Percentiles rank a stretch among this genome's conserved stretches.
These are phyloP conservation scores for Tetrahymena borealis DNA, from an alignment of 73 alveolate genomes.

Conservation along the genomic window DNA sequence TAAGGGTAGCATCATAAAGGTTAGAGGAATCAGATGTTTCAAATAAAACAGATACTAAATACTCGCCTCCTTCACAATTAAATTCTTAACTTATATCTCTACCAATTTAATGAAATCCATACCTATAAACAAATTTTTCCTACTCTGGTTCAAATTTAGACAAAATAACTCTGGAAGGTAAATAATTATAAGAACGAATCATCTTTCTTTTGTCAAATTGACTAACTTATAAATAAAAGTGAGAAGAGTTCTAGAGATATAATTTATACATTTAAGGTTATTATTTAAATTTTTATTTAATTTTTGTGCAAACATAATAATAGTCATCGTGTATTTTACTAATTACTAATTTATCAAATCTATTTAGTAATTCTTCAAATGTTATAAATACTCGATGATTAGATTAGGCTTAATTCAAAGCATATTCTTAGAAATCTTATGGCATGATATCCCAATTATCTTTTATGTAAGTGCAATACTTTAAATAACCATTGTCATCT, in stretches of 20 bases:
- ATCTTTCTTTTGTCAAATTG: not conserved
- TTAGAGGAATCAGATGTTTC: not conserved
- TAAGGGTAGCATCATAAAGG: not conserved
- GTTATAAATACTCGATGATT: not conserved
- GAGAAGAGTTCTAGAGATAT: not conserved
- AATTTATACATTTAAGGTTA: not conserved
- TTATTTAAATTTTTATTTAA: not conserved
- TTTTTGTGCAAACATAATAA: not conserved
- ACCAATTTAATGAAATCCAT: not conserved
- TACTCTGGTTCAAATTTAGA: not conserved
- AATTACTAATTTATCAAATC: not conserved
- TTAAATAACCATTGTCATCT: not conserved
- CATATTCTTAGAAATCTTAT: not conserved
- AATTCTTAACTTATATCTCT: not conserved
- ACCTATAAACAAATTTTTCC: not conserved
- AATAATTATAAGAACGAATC: not conserved
- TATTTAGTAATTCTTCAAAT: not conserved
- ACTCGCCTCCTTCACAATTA: not conserved
- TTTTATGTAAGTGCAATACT: not conserved
- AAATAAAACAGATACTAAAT: not conserved
- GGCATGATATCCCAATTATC: constrained; percentile 1
- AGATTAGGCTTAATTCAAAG: not conserved
- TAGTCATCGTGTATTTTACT: not conserved
- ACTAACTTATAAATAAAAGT: not conserved
- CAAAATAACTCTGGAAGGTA: not conserved